phyloP scores from a whole-genome alignment of 2,329 filamentous ascomycete genomes.

The Fusarium cyanostomum region DNA sequence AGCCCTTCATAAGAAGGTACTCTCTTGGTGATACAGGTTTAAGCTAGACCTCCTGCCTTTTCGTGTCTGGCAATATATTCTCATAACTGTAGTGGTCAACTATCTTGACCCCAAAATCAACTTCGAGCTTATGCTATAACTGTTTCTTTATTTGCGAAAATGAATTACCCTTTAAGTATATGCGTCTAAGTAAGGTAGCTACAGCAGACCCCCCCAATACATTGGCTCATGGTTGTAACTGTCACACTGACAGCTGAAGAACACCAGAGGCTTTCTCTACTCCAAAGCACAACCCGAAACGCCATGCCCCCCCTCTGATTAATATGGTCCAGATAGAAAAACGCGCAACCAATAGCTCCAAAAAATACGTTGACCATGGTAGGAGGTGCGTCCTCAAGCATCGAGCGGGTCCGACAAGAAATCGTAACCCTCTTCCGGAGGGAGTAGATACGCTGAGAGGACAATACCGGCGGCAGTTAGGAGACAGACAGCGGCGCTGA shows the following conservation, averaged over 20 bases:
- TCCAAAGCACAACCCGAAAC: slow-evolving; percentile 8
- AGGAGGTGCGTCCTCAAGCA: slow-evolving; percentile 51
- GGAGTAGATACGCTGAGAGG: slow-evolving; percentile 74
- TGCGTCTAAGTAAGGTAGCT: slow-evolving; percentile 8
- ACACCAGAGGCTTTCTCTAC: background rate
- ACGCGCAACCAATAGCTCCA: background rate
- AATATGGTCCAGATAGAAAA: background rate
- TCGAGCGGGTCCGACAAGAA: slow-evolving; percentile 64
- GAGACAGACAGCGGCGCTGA: slow-evolving; percentile 63
- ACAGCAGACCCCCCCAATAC: slow-evolving; percentile 7
- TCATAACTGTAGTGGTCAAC: no score
- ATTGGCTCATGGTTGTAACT: slow-evolving; percentile 16
- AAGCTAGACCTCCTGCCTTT: no score
- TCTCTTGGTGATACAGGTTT: background rate
- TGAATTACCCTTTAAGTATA: background rate
- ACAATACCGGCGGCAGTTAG: slow-evolving; percentile 67
- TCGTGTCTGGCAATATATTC: no score
- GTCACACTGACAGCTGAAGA: background rate
- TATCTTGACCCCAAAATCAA: no score
- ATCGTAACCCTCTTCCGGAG: slow-evolving; percentile 88
- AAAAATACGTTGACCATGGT: background rate
- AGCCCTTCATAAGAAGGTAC: slow-evolving; percentile 18
- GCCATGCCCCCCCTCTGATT: slow-evolving; percentile 4
- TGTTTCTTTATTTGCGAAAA: no score
- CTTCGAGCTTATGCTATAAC: no score